These are phyloP conservation scores for Senecio squalidus DNA, from an alignment of 140 eudicot genomes.

Conservation along the genomic window DNA sequence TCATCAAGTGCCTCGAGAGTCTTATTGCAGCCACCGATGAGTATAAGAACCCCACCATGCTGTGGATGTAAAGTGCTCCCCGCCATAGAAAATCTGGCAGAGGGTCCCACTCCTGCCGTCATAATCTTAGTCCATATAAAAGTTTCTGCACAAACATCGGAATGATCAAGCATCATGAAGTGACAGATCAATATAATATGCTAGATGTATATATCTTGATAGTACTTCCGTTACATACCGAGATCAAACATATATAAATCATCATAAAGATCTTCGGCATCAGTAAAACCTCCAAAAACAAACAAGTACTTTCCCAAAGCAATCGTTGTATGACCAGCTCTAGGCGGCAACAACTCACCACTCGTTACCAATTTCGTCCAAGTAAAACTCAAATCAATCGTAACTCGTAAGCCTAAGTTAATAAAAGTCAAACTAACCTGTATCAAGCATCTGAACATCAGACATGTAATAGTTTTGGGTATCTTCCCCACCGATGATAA, in stretches of 20 bases:
- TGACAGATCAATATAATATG: not conserved
- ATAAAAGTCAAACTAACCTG: conserved; percentile 52
- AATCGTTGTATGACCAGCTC: conserved; percentile 96
- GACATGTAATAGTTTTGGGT: conserved; percentile 64
- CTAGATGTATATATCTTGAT: not conserved
- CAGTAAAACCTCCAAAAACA: conserved; percentile 98
- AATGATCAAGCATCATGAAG: conserved; percentile 3
- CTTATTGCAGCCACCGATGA: conserved; percentile 94
- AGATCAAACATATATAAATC: conserved; percentile 85
- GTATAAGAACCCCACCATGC: conserved; percentile 65
- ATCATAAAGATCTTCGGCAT: conserved; percentile 75
- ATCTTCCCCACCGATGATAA: conserved; percentile 97
- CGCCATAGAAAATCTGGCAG: conserved; percentile 97
- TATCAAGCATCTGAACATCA: conserved; percentile 92
- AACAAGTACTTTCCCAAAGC: conserved; percentile 71
- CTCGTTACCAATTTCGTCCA: conserved; percentile 83
- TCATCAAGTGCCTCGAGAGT: conserved; percentile 92
- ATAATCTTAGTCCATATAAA: conserved; percentile 69
- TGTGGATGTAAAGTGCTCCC: conserved; percentile 87
- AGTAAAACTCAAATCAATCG: too few relatives aligned
- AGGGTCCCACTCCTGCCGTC: conserved; percentile 81
- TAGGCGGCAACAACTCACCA: conserved; percentile 88
- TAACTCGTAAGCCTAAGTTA: too few relatives aligned
- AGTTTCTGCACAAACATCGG: conserved; percentile 43
- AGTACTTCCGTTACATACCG: conserved; percentile 45